phyloP scores from a whole-genome alignment of 1,284 basidiomycete genomes.

The Ceratobasidium theobromae region DNA sequence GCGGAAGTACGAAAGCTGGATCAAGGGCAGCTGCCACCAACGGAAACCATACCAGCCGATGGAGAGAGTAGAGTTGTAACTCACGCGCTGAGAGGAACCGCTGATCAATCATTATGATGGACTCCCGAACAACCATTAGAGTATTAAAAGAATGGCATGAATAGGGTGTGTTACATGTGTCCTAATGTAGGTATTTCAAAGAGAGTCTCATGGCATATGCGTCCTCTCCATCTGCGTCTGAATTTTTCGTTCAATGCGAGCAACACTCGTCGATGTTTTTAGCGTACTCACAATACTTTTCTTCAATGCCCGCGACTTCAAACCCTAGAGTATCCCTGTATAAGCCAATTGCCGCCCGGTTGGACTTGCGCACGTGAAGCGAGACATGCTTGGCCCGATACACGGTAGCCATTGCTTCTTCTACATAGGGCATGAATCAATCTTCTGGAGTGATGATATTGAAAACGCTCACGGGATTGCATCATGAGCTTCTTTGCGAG shows the following conservation, averaged over 20 bases:
- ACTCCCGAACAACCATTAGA: not conserved
- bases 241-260: not conserved
- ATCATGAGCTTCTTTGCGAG: slow-evolving; percentile 88
- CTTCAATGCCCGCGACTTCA: slow-evolving; percentile 70
- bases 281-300: slow-evolving; percentile 73
- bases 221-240: slow-evolving; percentile 91
- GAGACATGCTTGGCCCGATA: slow-evolving; percentile 78
- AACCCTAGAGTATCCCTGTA: slow-evolving; percentile 87
- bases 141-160: slow-evolving; percentile 4
- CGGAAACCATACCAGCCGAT: slow-evolving; percentile 11
- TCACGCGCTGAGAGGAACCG: not conserved
- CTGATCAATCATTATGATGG: not conserved
- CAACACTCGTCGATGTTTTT: not conserved
- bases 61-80: slow-evolving; percentile 4
- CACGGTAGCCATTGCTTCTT: slow-evolving; percentile 83
- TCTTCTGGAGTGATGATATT: slow-evolving; percentile 14
- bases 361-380: slow-evolving; percentile 84
- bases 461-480: slow-evolving; percentile 68
- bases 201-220: slow-evolving; percentile 84
- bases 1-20: slow-evolving; percentile 26
- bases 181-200: slow-evolving; percentile 45
- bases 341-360: slow-evolving; percentile 78
- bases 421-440: slow-evolving; percentile 46
- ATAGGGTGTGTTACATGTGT: not conserved
- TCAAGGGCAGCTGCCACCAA: slow-evolving; percentile 11